A percentile compares a stretch with the other conserved stretches of the same genome.
These are phyloP conservation scores for Gilbertella persicaria DNA, from an alignment of 371 early-diverging fungal genomes.

Conservation along the genomic window DNA sequence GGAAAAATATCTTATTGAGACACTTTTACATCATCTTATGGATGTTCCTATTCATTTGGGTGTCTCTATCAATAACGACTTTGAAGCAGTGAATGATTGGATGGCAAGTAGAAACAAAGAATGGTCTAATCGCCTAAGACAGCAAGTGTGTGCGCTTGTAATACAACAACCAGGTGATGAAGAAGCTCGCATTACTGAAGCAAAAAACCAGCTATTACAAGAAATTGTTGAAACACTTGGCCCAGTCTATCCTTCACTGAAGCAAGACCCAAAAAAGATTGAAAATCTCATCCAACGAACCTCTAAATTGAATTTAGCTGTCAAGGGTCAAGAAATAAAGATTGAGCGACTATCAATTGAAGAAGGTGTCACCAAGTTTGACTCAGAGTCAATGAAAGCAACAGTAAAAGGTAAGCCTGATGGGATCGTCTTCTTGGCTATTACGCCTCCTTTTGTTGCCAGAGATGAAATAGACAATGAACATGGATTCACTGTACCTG, in stretches of 20 bases:
- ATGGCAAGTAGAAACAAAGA: conserved; percentile 34
- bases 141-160: conserved; percentile 43
- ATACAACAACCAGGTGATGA: conserved; percentile 40
- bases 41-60: conserved; percentile 47
- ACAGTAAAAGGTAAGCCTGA: conserved; percentile 35
- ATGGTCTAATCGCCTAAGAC: conserved; percentile 44
- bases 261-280: conserved; percentile 33
- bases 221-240: conserved; percentile 21
- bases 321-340: conserved; percentile 47
- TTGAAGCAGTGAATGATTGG: conserved; percentile 36
- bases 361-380: conserved; percentile 32
- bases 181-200: conserved; percentile 26
- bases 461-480: conserved; percentile 41
- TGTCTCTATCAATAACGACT: conserved; percentile 41
- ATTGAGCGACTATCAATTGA: conserved; percentile 32
- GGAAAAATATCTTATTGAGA: conserved; percentile 40
- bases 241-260: conserved; percentile 31
- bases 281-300: conserved; percentile 35
- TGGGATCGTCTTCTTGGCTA: conserved; percentile 34
- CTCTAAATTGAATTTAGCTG: conserved; percentile 39
- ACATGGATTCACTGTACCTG: conserved; percentile 46
- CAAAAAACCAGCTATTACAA: conserved; percentile 23
- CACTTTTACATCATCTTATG: conserved; percentile 24
- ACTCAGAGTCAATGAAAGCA: conserved; percentile 36
- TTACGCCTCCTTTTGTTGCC: conserved; percentile 42